Base-by-base conservation (phyloP, 2,329 filamentous ascomycete genomes). In the Pseudogymnoascus sp. region DNA sequence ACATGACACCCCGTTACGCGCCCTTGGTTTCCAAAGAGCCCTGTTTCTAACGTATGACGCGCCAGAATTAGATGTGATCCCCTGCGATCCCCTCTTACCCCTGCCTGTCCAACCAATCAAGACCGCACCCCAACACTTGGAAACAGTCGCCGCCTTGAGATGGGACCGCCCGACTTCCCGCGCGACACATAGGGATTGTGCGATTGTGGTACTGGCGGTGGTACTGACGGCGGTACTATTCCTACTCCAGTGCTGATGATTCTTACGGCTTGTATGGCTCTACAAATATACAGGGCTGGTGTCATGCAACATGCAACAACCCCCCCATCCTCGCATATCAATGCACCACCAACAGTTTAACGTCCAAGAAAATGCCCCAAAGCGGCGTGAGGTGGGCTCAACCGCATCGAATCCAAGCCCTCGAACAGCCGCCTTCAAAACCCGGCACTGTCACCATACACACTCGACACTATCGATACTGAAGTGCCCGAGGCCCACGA, bases 31-130 rank as follows among this genome's bases (percentile, higher is more conserved):
- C 58, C 58, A 60, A 35, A 39, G 33, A 60, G 58, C 58, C 49
- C 49, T 55, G 49, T 33, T 38, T 60, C 58, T 41, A 60, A 60
- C 58, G 58, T 60, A 36, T 28, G 58, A 60, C 58, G 58, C 58
- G 33, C 58, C 58, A 60, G 58, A 60, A 60, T 41, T 38, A 39
- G 58, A 60, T 55, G 28, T 35, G 28, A 55, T 55, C 28, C 49
- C 16, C 49, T 33, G n/a, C 7, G 49, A 33, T 19, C 19, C 19
- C 19, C 19, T 19, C 19, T 19, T 19, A 19, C 28, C 49, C 28
- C 49, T 55, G 49, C n/a, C 9, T 14, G 5, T 33, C 49, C 33
- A 60, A 60, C 58, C 58, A 60, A 60, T 60, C 58, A 55, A 6
- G 28, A 9, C 9, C 4, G 28, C 49, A 55, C 28, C 49, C 49